phyloP scores from a whole-genome alignment of 1,139 yeast genomes.

The Nakaseomyces kungkrabaensis region DNA sequence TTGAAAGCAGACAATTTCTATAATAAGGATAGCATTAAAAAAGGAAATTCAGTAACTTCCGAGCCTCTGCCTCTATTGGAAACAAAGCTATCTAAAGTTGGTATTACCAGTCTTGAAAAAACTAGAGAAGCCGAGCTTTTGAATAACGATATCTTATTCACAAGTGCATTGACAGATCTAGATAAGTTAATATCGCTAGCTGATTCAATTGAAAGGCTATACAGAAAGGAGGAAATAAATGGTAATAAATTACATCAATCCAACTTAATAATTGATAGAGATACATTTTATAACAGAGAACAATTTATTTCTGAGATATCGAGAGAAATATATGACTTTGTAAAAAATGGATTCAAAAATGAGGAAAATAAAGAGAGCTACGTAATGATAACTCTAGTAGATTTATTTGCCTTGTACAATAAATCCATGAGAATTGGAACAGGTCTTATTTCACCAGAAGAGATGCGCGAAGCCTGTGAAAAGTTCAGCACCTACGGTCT shows the following conservation, averaged over 20 bases:
- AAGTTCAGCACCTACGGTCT: constrained; percentile 38
- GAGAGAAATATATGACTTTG: constrained; percentile 49
- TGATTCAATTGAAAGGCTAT: constrained; percentile 57
- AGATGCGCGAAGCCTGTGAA: constrained; percentile 43
- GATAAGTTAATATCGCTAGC: constrained; percentile 71
- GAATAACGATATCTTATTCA: constrained; percentile 53
- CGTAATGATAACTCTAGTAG: constrained; percentile 44
- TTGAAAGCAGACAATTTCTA: constrained; percentile 26
- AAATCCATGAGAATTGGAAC: constrained; percentile 47
- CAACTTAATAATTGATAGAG: constrained; percentile 29
- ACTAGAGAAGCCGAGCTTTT: constrained; percentile 47
- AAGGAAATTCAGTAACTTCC: constrained; percentile 27
- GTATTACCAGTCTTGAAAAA: constrained; percentile 65
- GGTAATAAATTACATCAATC: constrained; percentile 14
- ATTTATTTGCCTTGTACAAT: constrained; percentile 51
- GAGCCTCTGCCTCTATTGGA: constrained; percentile 17
- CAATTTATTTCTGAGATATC: constrained; percentile 34
- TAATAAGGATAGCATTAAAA: constrained; percentile 27
- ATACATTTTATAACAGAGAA: constrained; percentile 26
- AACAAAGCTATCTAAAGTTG: constrained; percentile 29
- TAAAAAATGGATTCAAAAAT: constrained; percentile 31
- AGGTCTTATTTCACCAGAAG: constrained; percentile 49
- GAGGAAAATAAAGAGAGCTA: constrained; percentile 39
- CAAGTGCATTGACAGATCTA: constrained; percentile 65
- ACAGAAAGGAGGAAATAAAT: constrained; percentile 17